A percentile compares a stretch with the other conserved stretches of the same genome.
These are phyloP conservation scores for Vanderwaltozyma polyspora DNA, from an alignment of 805 yeast genomes.

Conservation along the genomic window DNA sequence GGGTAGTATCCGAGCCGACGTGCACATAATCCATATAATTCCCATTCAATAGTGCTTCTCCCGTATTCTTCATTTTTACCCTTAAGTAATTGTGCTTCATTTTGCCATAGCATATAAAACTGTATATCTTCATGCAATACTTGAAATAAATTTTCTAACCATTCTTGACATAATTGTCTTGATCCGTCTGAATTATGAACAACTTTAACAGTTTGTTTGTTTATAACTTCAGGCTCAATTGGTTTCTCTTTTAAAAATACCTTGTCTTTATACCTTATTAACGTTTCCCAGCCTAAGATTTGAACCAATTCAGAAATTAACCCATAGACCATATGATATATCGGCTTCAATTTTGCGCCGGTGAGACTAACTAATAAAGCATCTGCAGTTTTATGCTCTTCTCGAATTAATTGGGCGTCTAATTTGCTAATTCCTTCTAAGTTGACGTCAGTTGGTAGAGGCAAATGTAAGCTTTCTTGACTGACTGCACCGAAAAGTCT, in stretches of 20 bases:
- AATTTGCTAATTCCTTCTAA: slow-evolving; percentile 53
- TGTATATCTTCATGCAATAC: slow-evolving; percentile 60
- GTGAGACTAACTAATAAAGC: slow-evolving; percentile 49
- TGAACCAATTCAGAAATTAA: slow-evolving; percentile 51
- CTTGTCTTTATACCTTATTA: slow-evolving; percentile 44
- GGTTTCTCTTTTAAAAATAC: slow-evolving; percentile 57
- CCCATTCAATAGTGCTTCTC: slow-evolving; percentile 81
- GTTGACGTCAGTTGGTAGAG: slow-evolving; percentile 60
- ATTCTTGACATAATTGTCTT: slow-evolving; percentile 52
- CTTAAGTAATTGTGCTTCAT: slow-evolving; percentile 75
- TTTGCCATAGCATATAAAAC: slow-evolving; percentile 82
- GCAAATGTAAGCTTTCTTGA: slow-evolving; percentile 41
- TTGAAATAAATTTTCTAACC: slow-evolving; percentile 66
- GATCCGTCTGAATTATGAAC: too few species aligned
- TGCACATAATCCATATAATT: slow-evolving; percentile 73
- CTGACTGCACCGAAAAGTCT: slow-evolving; percentile 37
- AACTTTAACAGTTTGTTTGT: slow-evolving; percentile 1
- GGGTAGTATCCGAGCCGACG: slow-evolving; percentile 67
- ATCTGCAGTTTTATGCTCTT: slow-evolving; percentile 52
- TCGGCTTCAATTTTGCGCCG: slow-evolving; percentile 50
- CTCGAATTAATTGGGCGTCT: slow-evolving; percentile 47
- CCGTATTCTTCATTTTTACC: slow-evolving; percentile 71
- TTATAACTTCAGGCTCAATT: slow-evolving; percentile 30
- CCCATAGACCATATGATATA: slow-evolving; percentile 43
- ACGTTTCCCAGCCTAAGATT: slow-evolving; percentile 57